These are phyloP conservation scores for Articulospora tetracladia DNA, from an alignment of 495 filamentous ascomycete species.

Conservation along the genomic window DNA sequence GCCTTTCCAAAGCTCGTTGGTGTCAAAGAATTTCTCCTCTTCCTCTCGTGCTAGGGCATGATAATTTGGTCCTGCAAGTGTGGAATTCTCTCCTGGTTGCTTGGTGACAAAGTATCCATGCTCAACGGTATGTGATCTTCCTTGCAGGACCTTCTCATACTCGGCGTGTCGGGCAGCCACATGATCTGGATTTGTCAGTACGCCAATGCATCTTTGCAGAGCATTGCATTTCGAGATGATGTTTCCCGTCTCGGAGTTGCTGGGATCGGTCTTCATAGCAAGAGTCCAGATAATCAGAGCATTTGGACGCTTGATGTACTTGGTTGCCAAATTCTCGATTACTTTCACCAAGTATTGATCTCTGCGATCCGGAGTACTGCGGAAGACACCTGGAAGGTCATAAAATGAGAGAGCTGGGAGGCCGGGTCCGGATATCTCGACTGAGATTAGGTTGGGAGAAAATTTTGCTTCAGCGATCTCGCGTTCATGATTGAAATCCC, in stretches of 20 bases:
- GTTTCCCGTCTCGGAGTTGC: slow-evolving; percentile 64
- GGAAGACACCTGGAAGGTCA: slow-evolving; percentile 78
- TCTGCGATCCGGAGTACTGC: slow-evolving; percentile 39
- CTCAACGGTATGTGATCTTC: slow-evolving; percentile 38
- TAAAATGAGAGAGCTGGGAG: slow-evolving; percentile 73
- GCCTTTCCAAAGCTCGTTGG: slow-evolving; percentile 30
- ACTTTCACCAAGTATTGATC: slow-evolving; percentile 62
- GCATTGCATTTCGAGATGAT: slow-evolving; percentile 59
- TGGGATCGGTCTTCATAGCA: slow-evolving; percentile 69
- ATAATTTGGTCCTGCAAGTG: slow-evolving; percentile 21
- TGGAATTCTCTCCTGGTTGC: slow-evolving; percentile 39
- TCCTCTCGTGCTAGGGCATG: slow-evolving; percentile 51
- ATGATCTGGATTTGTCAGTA: slow-evolving; percentile 78
- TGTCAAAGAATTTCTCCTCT: slow-evolving; percentile 57
- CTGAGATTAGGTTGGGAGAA: slow-evolving; percentile 69
- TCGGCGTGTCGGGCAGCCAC: slow-evolving; percentile 39
- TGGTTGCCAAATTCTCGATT: slow-evolving; percentile 61
- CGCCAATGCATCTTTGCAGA: slow-evolving; percentile 60
- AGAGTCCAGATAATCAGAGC: slow-evolving; percentile 72
- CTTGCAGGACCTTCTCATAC: slow-evolving; percentile 57
- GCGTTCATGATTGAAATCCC: slow-evolving; percentile 9
- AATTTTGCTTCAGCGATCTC: slow-evolving; percentile 55
- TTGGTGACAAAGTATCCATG: slow-evolving; percentile 64
- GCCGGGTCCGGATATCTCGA: slow-evolving; percentile 67
- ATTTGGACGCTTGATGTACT: slow-evolving; percentile 60